Evolutionary conservation across 331 rosid genomes (phyloP).

Genomic region (Telfairia occidentalis): DNA sequence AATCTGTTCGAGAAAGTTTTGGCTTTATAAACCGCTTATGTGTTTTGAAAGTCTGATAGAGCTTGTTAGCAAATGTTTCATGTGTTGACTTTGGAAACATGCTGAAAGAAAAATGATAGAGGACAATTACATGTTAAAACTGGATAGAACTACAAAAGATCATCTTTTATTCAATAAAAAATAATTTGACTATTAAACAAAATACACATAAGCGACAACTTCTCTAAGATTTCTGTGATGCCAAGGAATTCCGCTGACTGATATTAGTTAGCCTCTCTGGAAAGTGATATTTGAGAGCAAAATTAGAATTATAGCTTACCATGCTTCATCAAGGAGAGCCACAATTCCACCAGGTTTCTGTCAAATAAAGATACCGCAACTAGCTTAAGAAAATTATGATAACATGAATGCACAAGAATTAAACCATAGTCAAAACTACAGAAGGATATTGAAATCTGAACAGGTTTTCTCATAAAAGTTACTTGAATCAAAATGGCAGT

Average conservation of each 20-base stretch:
- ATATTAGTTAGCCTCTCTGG: background rate
- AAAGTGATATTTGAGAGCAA: background rate
- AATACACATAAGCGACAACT: background rate
- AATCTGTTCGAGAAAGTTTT: conserved; percentile 90
- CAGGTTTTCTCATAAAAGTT: background rate
- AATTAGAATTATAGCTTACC: conserved; percentile 41
- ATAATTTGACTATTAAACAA: background rate
- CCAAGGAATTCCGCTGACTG: background rate
- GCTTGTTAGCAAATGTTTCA: conserved; percentile 93
- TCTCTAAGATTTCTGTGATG: background rate
- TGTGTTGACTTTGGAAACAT: conserved; percentile 99
- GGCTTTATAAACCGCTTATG: conserved; percentile 96
- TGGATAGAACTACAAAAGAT: background rate
- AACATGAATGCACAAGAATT: background rate
- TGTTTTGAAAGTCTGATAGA: conserved; percentile 82
- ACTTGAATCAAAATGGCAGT: background rate
- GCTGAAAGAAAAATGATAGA: conserved; percentile 34
- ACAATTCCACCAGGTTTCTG: conserved; percentile 99
- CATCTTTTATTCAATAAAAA: background rate
- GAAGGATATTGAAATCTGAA: background rate
- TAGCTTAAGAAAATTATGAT: background rate
- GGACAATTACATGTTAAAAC: background rate
- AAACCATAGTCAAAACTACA: background rate
- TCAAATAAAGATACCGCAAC: conserved; percentile 16
- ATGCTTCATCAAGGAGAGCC: conserved; percentile 99